Evolutionary conservation across 495 filamentous ascomycete genomes (phyloP).

Genomic region (Neurospora sublineolata): DNA sequence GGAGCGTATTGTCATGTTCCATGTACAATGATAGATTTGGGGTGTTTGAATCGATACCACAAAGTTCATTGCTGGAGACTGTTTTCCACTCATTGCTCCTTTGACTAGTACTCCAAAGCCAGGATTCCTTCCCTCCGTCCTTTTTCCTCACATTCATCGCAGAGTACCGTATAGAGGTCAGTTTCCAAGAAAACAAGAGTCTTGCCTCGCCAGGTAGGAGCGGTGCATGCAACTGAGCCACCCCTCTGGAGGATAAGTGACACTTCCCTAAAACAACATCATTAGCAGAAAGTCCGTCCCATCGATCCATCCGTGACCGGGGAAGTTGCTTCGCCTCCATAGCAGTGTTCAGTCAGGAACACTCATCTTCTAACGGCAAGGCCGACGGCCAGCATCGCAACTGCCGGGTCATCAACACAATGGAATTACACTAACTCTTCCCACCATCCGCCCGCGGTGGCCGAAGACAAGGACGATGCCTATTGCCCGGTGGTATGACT

Average conservation of each 20-base stretch:
- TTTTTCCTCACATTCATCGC: neutral
- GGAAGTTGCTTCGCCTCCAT: neutral
- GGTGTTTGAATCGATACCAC: neutral
- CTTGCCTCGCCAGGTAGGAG: neutral
- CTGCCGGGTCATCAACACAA: neutral
- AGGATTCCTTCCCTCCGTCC: neutral
- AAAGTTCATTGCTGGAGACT: neutral
- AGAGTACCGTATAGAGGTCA: neutral
- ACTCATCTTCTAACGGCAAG: neutral
- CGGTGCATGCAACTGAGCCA: neutral
- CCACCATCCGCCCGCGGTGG: neutral
- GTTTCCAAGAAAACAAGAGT: neutral
- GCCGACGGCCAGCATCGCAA: neutral
- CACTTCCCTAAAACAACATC: neutral
- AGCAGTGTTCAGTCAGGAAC: neutral
- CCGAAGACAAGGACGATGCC: neutral
- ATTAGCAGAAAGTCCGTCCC: neutral
- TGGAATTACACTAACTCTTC: neutral
- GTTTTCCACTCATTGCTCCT: neutral
- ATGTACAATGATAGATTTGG: neutral
- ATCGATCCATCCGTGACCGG: neutral
- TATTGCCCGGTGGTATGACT: neutral
- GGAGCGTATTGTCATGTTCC: neutral
- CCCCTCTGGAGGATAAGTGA: neutral
- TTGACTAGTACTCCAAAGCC: neutral